Evolutionary conservation across 2,329 filamentous ascomycete species (phyloP).

Genomic region (Lasiodiplodia sp.): DNA sequence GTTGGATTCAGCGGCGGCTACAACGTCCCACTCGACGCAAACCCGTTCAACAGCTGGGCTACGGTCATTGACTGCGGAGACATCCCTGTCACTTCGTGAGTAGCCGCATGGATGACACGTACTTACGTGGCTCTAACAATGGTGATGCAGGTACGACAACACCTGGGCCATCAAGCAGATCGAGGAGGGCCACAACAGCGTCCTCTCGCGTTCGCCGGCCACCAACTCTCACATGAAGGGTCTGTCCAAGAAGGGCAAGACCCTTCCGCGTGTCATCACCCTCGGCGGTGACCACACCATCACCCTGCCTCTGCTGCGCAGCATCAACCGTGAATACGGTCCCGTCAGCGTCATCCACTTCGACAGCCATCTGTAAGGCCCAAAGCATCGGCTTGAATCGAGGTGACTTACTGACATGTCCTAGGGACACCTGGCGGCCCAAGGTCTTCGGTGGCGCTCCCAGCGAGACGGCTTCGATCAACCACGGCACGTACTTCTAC

Average conservation of each 20-base stretch:
- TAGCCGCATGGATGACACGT: slow-evolving; percentile 23
- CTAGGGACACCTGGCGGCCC: slow-evolving; percentile 70
- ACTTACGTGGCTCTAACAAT: not conserved
- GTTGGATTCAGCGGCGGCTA: slow-evolving; percentile 76
- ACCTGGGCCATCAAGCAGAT: slow-evolving; percentile 82
- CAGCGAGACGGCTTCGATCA: slow-evolving; percentile 76
- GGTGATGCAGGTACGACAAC: slow-evolving; percentile 73
- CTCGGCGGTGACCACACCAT: slow-evolving; percentile 71
- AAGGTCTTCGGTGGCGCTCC: slow-evolving; percentile 88
- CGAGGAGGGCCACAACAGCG: slow-evolving; percentile 80
- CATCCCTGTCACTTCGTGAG: slow-evolving; percentile 83
- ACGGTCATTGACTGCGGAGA: slow-evolving; percentile 84
- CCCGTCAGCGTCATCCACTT: slow-evolving; percentile 71
- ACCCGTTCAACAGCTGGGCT: slow-evolving; percentile 83
- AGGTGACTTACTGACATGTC: not conserved
- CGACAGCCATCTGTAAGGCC: slow-evolving; percentile 62
- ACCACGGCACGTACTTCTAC: slow-evolving; percentile 90
- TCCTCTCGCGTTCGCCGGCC: slow-evolving; percentile 73
- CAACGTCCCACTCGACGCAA: slow-evolving; percentile 80
- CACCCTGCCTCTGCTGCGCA: slow-evolving; percentile 62
- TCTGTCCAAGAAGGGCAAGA: slow-evolving; percentile 75
- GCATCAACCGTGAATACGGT: slow-evolving; percentile 70
- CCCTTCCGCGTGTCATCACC: slow-evolving; percentile 81
- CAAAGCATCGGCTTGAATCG: not conserved
- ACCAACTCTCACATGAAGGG: slow-evolving; percentile 73